phyloP scores from a whole-genome alignment of 305 asterid species.

The Fraxinus dipetala region DNA sequence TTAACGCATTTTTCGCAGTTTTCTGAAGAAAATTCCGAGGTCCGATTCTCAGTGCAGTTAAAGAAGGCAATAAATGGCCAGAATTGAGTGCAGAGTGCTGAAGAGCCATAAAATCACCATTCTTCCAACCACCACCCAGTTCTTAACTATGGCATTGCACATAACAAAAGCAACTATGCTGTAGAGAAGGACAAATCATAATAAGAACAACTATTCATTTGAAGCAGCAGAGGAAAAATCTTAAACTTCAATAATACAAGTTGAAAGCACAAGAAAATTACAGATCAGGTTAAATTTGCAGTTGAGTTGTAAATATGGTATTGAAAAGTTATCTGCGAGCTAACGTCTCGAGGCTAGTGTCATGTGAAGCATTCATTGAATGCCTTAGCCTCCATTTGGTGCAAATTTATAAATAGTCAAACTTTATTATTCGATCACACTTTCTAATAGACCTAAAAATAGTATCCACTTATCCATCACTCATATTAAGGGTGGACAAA shows the following conservation, averaged over 20 bases:
- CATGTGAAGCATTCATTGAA: no score
- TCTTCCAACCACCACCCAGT: not conserved
- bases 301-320: not conserved
- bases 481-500: no score
- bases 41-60: not conserved
- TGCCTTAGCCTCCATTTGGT: no score
- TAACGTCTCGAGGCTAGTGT: no score
- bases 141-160: constrained; percentile 6
- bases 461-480: no score
- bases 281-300: constrained; percentile 5
- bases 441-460: no score
- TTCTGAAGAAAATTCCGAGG: not conserved
- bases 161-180: constrained; percentile 4
- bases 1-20: not conserved
- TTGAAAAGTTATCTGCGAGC: no score
- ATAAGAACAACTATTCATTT: not conserved
- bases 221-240: not conserved
- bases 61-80: constrained; percentile 10
- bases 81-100: not conserved
- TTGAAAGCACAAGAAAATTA: not conserved
- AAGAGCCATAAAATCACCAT: constrained; percentile 10
- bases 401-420: no score
- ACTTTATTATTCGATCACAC: no score
- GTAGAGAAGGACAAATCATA: constrained; percentile 1
- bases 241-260: no score